A percentile compares a stretch with the other conserved stretches of the same genome.
phyloP scores from a whole-genome alignment of 345 rosid genomes.

The Kandelia obovata region DNA sequence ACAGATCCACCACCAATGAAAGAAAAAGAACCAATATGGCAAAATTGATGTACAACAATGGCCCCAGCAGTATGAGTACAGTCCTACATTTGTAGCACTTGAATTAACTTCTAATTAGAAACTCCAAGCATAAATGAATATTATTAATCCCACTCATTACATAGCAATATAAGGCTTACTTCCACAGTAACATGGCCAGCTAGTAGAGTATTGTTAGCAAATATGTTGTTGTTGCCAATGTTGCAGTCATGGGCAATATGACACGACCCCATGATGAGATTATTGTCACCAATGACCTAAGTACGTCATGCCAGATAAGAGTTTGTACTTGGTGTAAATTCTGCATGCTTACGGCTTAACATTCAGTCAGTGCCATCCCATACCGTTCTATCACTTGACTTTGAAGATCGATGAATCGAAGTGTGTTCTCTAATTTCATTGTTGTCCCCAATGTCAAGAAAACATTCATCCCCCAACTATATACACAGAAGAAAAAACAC shows the following conservation, averaged over 20 bases:
- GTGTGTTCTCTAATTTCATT: constrained; percentile 85
- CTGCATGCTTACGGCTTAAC: no score
- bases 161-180: constrained; percentile 42
- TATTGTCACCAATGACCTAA: constrained; percentile 82
- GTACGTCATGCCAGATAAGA: constrained; percentile 12
- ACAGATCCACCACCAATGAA: constrained; percentile 93
- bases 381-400: constrained; percentile 67
- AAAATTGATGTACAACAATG: constrained; percentile 80
- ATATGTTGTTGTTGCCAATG: constrained; percentile 78
- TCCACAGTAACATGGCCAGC: constrained; percentile 89
- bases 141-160: neutral
- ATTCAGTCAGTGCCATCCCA: neutral
- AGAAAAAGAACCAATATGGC: constrained; percentile 70
- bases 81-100: constrained; percentile 50
- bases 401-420: constrained; percentile 89
- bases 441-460: constrained; percentile 72
- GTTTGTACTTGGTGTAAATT: neutral
- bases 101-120: constrained; percentile 31
- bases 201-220: constrained; percentile 80
- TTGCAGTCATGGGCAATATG: constrained; percentile 96
- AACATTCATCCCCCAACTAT: constrained; percentile 75
- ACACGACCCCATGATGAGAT: constrained; percentile 95
- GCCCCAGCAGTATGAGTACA: constrained; percentile 81
- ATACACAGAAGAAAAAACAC: neutral
- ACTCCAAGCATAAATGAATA: neutral